phyloP scores from a whole-genome alignment of 352 stramenopile genomes.

The Globisporangium sylvaticum region DNA sequence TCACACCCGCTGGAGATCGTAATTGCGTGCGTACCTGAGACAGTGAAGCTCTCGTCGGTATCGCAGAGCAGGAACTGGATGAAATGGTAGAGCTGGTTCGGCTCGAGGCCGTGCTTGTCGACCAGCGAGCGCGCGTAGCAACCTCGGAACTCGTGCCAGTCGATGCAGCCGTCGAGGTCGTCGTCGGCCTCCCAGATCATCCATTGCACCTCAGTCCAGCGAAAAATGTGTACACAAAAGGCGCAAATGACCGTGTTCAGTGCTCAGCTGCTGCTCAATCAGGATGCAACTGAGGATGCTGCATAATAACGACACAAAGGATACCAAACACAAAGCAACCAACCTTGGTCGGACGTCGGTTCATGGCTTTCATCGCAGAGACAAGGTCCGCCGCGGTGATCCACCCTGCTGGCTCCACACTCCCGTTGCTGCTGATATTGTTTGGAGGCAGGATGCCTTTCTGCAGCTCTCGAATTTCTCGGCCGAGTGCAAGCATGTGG shows the following conservation, averaged over 20 bases:
- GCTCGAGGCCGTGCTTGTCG: slow-evolving; percentile 91
- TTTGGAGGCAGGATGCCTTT: slow-evolving; percentile 26
- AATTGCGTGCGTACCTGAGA: slow-evolving; percentile 55
- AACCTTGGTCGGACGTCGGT: slow-evolving; percentile 30
- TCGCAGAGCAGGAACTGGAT: slow-evolving; percentile 95
- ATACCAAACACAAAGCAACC: slow-evolving; percentile 1
- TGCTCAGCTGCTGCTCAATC: neutral
- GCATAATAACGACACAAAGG: neutral
- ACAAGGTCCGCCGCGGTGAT: slow-evolving; percentile 44
- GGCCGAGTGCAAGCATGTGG: slow-evolving; percentile 19
- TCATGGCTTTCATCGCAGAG: slow-evolving; percentile 40
- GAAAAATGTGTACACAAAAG: neutral
- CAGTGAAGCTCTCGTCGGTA: slow-evolving; percentile 76
- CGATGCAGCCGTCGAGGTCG: slow-evolving; percentile 89
- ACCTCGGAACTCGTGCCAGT: slow-evolving; percentile 91
- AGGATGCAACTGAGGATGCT: neutral
- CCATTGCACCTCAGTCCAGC: slow-evolving; percentile 88
- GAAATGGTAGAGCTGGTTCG: slow-evolving; percentile 92
- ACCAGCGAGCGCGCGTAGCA: slow-evolving; percentile 90
- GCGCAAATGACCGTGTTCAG: neutral
- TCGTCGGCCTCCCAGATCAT: slow-evolving; percentile 98
- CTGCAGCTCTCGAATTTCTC: slow-evolving; percentile 47
- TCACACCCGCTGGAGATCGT: neutral
- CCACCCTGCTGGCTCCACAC: slow-evolving; percentile 14
- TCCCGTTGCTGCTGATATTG: neutral